phyloP scores from a whole-genome alignment of 495 filamentous ascomycete species.

The Hypoxylon lenormandii region DNA sequence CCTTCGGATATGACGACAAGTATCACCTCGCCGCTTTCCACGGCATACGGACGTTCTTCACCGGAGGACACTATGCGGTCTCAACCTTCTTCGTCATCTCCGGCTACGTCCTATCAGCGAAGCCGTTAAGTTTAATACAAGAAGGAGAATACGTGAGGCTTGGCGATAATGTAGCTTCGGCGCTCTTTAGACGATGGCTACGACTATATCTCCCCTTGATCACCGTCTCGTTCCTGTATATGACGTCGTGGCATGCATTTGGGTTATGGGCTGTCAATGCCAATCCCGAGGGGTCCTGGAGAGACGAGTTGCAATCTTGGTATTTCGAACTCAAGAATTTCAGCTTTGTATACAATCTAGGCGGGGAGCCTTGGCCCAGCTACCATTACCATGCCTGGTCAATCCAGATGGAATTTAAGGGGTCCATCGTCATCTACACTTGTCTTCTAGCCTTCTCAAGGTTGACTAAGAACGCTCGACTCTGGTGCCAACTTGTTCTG shows the following conservation, averaged over 20 bases:
- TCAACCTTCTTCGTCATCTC: slow-evolving; percentile 65
- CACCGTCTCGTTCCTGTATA: slow-evolving; percentile 61
- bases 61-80: slow-evolving; percentile 66
- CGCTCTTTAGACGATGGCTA: slow-evolving; percentile 62
- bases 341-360: slow-evolving; percentile 65
- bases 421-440: slow-evolving; percentile 63
- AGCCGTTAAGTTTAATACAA: slow-evolving; percentile 64
- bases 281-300: slow-evolving; percentile 54
- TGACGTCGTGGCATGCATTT: slow-evolving; percentile 65
- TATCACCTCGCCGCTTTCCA: slow-evolving; percentile 59
- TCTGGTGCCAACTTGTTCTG: slow-evolving; percentile 51
- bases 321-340: slow-evolving; percentile 70
- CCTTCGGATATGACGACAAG: slow-evolving; percentile 50
- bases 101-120: slow-evolving; percentile 64
- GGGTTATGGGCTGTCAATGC: slow-evolving; percentile 55
- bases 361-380: slow-evolving; percentile 54
- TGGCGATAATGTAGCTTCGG: slow-evolving; percentile 55
- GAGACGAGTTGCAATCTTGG: slow-evolving; percentile 65
- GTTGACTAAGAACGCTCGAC: slow-evolving; percentile 48
- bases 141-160: slow-evolving; percentile 53
- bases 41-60: slow-evolving; percentile 55
- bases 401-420: slow-evolving; percentile 58
- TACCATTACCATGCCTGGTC: slow-evolving; percentile 61
- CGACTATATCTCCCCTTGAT: slow-evolving; percentile 62
- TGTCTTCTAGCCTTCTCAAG: slow-evolving; percentile 58